Conservation (phyloP, 108 stramenopile genomes). For the Chaetoceros tenuissimus region DNA sequence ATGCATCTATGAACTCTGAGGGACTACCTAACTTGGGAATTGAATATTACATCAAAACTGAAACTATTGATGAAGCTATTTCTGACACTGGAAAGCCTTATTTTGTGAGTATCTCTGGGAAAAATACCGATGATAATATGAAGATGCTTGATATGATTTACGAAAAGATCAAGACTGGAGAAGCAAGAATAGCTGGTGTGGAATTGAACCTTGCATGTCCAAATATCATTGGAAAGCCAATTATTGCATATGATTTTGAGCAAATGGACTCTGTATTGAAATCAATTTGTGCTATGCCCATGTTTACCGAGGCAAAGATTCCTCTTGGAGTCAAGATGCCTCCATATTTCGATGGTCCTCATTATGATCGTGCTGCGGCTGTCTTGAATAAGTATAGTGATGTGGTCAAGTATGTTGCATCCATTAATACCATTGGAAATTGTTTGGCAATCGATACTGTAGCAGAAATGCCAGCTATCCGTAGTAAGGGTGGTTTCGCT, state of each 20-base stretch:
- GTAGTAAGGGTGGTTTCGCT: conserved; percentile 75
- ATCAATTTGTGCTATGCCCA: conserved; percentile 33
- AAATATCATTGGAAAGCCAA: conserved; percentile 90
- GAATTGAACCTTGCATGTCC: conserved; percentile 92
- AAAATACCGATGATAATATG: conserved; percentile 74
- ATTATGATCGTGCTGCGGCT: conserved; percentile 64
- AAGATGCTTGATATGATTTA: conserved; percentile 65
- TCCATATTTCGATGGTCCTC: conserved; percentile 87
- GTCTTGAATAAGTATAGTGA: conserved; percentile 68
- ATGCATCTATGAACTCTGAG: conserved; percentile 79
- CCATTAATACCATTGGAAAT: conserved; percentile 88
- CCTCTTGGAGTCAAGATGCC: conserved; percentile 82
- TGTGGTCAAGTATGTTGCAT: conserved; percentile 56
- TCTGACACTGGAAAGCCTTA: conserved; percentile 55
- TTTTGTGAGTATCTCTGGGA: conserved; percentile 83
- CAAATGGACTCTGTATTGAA: conserved; percentile 74
- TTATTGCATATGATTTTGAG: conserved; percentile 87
- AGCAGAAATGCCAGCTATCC: conserved; percentile 64
- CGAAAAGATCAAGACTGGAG: conserved; percentile 11
- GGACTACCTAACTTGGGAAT: conserved; percentile 88
- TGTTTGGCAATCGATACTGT: conserved; percentile 55
- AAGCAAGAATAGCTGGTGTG: conserved; percentile 48
- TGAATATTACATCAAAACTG: conserved; percentile 73
- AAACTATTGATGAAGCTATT: conserved; percentile 65
- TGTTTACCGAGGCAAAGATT: conserved; percentile 13